These are phyloP conservation scores for Claviceps spartinae DNA, from an alignment of 2,329 filamentous ascomycete genomes.

Conservation along the genomic window DNA sequence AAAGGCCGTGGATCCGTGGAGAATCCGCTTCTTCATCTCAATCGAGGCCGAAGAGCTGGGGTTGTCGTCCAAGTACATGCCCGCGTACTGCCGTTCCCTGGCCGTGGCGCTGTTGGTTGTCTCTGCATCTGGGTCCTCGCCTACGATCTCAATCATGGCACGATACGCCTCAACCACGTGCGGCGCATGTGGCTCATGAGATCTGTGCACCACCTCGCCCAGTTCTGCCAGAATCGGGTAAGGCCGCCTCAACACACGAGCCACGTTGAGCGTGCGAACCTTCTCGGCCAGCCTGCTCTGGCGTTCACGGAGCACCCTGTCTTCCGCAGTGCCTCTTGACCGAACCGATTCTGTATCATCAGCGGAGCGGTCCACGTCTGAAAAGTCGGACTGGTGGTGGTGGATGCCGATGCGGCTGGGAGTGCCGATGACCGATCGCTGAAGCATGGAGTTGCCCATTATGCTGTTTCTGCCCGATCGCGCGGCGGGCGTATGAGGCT, in stretches of 20 bases:
- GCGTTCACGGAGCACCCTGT: slow-evolving; percentile 70
- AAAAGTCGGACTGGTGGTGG: slow-evolving; percentile 48
- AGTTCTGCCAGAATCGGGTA: slow-evolving; percentile 70
- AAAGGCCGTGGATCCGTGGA: slow-evolving; percentile 65
- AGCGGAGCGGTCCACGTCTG: slow-evolving; percentile 50
- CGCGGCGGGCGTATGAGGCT: slow-evolving; percentile 30
- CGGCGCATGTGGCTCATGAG: slow-evolving; percentile 55
- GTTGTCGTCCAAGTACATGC: slow-evolving; percentile 64
- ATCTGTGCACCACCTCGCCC: slow-evolving; percentile 55
- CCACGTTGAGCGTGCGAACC: slow-evolving; percentile 64
- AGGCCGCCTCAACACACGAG: slow-evolving; percentile 49
- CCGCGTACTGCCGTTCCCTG: slow-evolving; percentile 62
- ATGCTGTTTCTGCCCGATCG: slow-evolving; percentile 34
- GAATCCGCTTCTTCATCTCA: slow-evolving; percentile 62
- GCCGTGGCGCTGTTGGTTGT: slow-evolving; percentile 49
- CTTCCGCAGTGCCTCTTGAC: slow-evolving; percentile 42
- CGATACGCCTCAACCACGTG: slow-evolving; percentile 73
- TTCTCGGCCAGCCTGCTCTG: slow-evolving; percentile 69
- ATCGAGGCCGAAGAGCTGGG: slow-evolving; percentile 49
- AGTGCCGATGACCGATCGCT: slow-evolving; percentile 77
- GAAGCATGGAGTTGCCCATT: slow-evolving; percentile 50
- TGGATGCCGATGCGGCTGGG: slow-evolving; percentile 50
- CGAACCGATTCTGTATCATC: slow-evolving; percentile 30
- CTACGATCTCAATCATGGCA: slow-evolving; percentile 65
- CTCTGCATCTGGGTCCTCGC: slow-evolving; percentile 51